Percentiles rank a stretch among this genome's conserved stretches.
Conservation (phyloP, 768 basidiomycete genomes). For the Cubamyces lactineus region DNA sequence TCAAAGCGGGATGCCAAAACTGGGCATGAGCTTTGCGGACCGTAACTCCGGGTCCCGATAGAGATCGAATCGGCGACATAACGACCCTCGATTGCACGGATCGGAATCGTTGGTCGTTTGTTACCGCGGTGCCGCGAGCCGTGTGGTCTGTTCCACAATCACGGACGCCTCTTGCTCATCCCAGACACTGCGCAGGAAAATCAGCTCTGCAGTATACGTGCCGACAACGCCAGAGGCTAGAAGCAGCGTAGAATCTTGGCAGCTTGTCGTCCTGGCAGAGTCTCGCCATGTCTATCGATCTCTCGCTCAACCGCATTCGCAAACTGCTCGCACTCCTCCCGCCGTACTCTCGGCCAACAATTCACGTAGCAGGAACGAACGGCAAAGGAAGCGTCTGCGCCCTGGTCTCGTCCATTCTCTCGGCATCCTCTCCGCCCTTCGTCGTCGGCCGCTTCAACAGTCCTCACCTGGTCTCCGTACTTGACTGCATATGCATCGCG, state of each 20-base stretch:
- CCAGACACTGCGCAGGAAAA: no score
- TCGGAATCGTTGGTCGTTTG: no score
- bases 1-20: no score
- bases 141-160: background rate
- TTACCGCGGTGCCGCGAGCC: background rate
- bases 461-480: slow-evolving; percentile 81
- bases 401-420: slow-evolving; percentile 76
- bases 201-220: background rate
- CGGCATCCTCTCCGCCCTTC: slow-evolving; percentile 54
- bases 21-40: background rate
- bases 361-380: slow-evolving; percentile 95
- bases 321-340: slow-evolving; percentile 58
- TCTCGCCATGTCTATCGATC: slow-evolving; percentile 57
- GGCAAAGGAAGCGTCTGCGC: slow-evolving; percentile 95
- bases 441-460: slow-evolving; percentile 86
- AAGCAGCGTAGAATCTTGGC: background rate
- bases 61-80: slow-evolving; percentile 2
- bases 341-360: slow-evolving; percentile 73
- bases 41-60: background rate
- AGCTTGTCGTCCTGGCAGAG: background rate
- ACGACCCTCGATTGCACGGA: background rate
- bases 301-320: slow-evolving; percentile 63
- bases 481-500: slow-evolving; percentile 78
- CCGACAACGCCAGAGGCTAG: background rate
- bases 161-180: no score